Evolutionary conservation across 768 basidiomycete species (phyloP).

Genomic region (Agrocybe praecox): DNA sequence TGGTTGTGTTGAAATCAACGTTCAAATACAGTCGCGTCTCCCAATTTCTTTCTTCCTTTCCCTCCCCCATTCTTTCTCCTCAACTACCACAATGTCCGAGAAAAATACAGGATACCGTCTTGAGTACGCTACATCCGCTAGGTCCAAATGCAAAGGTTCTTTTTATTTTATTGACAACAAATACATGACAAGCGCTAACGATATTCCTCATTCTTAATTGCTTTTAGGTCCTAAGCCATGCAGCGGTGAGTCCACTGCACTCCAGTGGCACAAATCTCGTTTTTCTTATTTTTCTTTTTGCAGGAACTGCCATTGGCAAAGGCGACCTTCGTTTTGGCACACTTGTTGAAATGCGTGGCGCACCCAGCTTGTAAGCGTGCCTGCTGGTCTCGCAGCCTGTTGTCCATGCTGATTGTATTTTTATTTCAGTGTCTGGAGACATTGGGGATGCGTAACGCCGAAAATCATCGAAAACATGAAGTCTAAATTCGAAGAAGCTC

Average conservation of each 20-base stretch:
- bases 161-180: conserved; percentile 13
- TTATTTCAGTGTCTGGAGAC: conserved; percentile 79
- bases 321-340: conserved; percentile 74
- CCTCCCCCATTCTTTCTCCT: conserved; percentile 17
- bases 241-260: conserved; percentile 44
- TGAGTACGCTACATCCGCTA: conserved; percentile 69
- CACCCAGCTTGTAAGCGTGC: conserved; percentile 60
- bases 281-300: conserved; percentile 17
- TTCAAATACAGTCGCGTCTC: conserved; percentile 33
- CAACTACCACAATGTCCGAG: conserved; percentile 36
- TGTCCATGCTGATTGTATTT: conserved; percentile 1
- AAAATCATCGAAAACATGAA: conserved; percentile 76
- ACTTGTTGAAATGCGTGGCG: conserved; percentile 73
- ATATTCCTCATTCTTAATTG: conserved; percentile 18
- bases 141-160: conserved; percentile 81
- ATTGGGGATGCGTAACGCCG: conserved; percentile 86
- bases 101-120: conserved; percentile 73
- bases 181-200: conserved; percentile 9
- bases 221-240: conserved; percentile 77
- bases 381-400: conserved; percentile 3
- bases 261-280: neutral
- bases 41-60: conserved; percentile 27
- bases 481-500: conserved; percentile 51
- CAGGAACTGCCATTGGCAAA: conserved; percentile 75
- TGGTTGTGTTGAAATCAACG: conserved; percentile 30